Percentiles rank a stretch among this genome's conserved stretches.
Conservation (phyloP, 2,329 filamentous ascomycete genomes). For the Sporothrix luriei region DNA sequence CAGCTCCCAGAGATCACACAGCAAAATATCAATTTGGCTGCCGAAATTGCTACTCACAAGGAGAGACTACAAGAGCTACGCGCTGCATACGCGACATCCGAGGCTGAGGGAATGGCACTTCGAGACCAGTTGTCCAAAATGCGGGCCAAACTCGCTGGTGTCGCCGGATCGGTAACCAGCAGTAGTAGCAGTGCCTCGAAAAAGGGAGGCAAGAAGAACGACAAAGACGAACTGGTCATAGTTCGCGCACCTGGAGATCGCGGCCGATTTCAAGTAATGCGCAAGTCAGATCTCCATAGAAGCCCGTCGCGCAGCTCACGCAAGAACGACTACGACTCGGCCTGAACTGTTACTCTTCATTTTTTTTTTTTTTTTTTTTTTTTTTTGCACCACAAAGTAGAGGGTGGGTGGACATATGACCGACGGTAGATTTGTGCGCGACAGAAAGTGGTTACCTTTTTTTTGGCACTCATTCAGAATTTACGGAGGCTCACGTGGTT, state of each 20-base stretch:
- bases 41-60: not conserved
- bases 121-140: conserved; percentile 33
- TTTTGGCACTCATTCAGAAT: not conserved
- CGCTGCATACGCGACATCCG: conserved; percentile 23
- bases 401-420: not conserved
- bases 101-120: conserved; percentile 31
- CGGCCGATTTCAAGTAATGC: conserved; percentile 35
- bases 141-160: conserved; percentile 27
- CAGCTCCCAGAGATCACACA: conserved; percentile 10
- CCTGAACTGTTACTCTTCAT: not conserved
- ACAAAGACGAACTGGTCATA: conserved; percentile 35
- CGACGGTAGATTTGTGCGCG: not conserved
- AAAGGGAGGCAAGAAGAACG: conserved; percentile 28
- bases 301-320: conserved; percentile 33
- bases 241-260: conserved; percentile 35
- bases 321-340: conserved; percentile 31
- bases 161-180: conserved; percentile 1
- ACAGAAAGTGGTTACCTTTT: not conserved
- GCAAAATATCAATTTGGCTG: not conserved
- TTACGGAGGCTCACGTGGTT: too few relatives aligned
- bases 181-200: not conserved
- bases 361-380: too few relatives aligned
- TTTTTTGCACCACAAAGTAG: not conserved
- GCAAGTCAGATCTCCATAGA: conserved; percentile 33
- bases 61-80: conserved; percentile 22